Evolutionary conservation across 176 grass and related monocot species (phyloP).

Genomic region (Phoenix dactylifera): DNA sequence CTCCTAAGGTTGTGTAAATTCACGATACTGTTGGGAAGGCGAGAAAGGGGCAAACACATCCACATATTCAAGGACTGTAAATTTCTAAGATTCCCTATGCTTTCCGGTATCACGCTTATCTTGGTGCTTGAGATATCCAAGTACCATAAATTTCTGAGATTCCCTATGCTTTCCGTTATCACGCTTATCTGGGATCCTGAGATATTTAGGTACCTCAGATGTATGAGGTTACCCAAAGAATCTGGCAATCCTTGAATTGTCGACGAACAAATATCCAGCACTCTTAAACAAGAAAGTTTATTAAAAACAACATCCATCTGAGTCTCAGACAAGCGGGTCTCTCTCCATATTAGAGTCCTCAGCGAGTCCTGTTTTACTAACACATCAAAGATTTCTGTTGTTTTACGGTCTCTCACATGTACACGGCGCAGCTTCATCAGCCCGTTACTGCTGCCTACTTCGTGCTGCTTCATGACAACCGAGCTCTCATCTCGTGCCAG

Average conservation of each 20-base stretch:
- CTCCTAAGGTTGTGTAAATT: too few relatives aligned
- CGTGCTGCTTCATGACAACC: neutral
- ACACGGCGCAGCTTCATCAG: conserved; percentile 19
- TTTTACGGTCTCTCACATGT: conserved; percentile 23
- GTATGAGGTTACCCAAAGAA: conserved; percentile 40
- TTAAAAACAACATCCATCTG: conserved; percentile 27
- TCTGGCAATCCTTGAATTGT: conserved; percentile 44
- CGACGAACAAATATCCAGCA: conserved; percentile 60
- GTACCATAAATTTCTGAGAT: too few relatives aligned
- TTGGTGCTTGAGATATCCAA: too few relatives aligned
- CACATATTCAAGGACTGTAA: too few relatives aligned
- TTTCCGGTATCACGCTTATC: too few relatives aligned
- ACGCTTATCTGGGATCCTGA: too few relatives aligned
- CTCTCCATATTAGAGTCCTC: conserved; percentile 32
- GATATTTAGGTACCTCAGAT: conserved; percentile 10
- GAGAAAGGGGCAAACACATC: too few relatives aligned
- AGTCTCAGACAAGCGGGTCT: conserved; percentile 30
- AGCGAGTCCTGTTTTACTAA: conserved; percentile 31
- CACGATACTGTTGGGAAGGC: too few relatives aligned
- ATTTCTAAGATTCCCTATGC: too few relatives aligned
- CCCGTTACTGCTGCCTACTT: conserved; percentile 18
- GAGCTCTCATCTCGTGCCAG: conserved; percentile 35
- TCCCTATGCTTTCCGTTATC: too few relatives aligned
- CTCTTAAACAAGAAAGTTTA: conserved; percentile 32
- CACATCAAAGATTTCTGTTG: conserved; percentile 22